These are phyloP conservation scores for Amaranthus tricolor DNA, from an alignment of 179 eudicot genomes.

Conservation along the genomic window DNA sequence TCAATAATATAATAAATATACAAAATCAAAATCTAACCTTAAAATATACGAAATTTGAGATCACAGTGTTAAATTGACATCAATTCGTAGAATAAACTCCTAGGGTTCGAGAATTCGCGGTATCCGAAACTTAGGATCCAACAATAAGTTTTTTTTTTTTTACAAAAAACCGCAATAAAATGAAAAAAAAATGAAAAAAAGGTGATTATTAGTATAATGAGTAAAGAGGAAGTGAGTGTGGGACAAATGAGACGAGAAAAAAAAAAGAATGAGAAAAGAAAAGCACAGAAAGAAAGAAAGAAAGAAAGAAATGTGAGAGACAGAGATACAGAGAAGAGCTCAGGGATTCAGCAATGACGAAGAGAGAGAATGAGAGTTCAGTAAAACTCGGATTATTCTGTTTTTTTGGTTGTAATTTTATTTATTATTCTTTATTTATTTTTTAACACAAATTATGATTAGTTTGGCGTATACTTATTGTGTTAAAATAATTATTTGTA, in stretches of 20 bases:
- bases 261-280: background rate
- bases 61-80: constrained; percentile 2
- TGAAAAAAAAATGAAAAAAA: background rate
- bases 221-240: background rate
- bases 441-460: too few relatives aligned
- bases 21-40: constrained; percentile 11
- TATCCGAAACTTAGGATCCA: constrained; percentile 7
- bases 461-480: background rate
- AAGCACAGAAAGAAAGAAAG: background rate
- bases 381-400: constrained; percentile 16
- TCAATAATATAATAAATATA: background rate
- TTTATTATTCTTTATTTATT: background rate
- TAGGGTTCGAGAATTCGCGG: constrained; percentile 5
- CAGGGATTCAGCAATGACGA: constrained; percentile 10
- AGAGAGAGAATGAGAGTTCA: constrained; percentile 8
- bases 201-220: background rate
- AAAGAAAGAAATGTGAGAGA: background rate
- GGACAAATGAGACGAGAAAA: background rate
- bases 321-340: background rate
- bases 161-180: background rate
- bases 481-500: background rate
- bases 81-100: background rate
- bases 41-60: constrained; percentile 1
- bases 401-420: constrained; percentile 14
- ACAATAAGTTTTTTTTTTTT: too few relatives aligned